Base-by-base conservation (phyloP, 305 asterid species). In the Fraxinus nigra region DNA sequence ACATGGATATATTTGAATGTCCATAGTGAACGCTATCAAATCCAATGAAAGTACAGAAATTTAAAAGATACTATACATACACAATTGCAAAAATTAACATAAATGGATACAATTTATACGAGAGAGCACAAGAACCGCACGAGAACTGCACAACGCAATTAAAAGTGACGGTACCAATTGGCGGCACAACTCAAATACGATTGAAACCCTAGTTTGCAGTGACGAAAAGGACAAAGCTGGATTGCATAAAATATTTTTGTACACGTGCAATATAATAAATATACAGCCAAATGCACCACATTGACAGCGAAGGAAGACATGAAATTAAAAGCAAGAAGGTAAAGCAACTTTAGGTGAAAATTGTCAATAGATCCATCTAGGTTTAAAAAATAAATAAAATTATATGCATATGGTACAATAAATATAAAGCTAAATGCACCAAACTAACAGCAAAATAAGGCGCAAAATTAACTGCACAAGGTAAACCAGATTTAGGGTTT, bases 171-270 rank as follows among this genome's bases (percentile, higher is more conserved):
- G 76, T 14, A 70, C 11, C 75, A 6, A 35, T 3, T 14, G 22
- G 75, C 1, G 13, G 22, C 4, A 10, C 26, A 70, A 70, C 24
- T 70, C 34, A 78, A 81, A 85, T 14, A 38, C 11, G 75, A 54
- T 82, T 24, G 78, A 82, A 90, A 88, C 89, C 93, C 91, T 88
- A 88, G 32, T 70, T 82, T 40, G 18, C 81, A 86, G 63, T 65
- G 9, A 37, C 16, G 80, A 24, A 76, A 72, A 34, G 77, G 11
- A 26, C 6, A 48, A 84, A 84, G 74, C 61, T 65, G 40, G 9
- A 78, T 34, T 67, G 37, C 63, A 82, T 72, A 73, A 74, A 85
- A 67, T 46, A 46, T 63, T 20, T 77, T 30, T 30, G 59, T 30
- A 33, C 32, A 4, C 83, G 77, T 24, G 59, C 38, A 59, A 34